Conservation (phyloP, 2,329 filamentous ascomycete species). For the Aspergillus tanneri region DNA sequence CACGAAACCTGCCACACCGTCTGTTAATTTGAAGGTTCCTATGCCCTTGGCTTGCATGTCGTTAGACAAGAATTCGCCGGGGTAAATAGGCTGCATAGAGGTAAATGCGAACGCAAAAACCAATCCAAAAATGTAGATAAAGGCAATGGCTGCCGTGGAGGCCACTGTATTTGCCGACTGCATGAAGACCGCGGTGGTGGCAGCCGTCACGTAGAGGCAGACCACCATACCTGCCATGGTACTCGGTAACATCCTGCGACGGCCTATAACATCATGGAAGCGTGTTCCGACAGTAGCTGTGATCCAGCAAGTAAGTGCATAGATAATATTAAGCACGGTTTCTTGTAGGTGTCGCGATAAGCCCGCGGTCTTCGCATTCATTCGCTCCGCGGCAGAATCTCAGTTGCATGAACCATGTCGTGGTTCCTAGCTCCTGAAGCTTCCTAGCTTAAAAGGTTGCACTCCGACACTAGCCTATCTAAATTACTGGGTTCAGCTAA, state of each 20-base stretch:
- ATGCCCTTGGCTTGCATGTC: conserved; percentile 60
- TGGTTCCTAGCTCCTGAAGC: too few relatives aligned
- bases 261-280: conserved; percentile 12
- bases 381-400: too few relatives aligned
- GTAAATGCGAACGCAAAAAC: conserved; percentile 51
- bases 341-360: conserved; percentile 5
- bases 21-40: conserved; percentile 33
- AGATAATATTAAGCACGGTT: conserved; percentile 13
- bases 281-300: conserved; percentile 8
- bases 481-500: too few relatives aligned
- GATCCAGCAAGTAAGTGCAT: conserved; percentile 11
- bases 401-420: too few relatives aligned
- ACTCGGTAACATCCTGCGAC: conserved; percentile 11
- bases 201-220: conserved; percentile 12
- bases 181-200: conserved; percentile 7
- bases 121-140: conserved; percentile 56
- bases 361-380: too few relatives aligned
- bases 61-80: conserved; percentile 55
- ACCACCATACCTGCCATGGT: conserved; percentile 11
- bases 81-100: conserved; percentile 51
- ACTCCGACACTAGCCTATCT: too few relatives aligned
- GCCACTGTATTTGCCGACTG: conserved; percentile 28
- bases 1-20: conserved; percentile 11
- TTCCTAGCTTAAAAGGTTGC: too few relatives aligned
- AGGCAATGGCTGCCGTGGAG: conserved; percentile 42